Evolutionary conservation across 78 protist species (phyloP), one percentile per base, ranked within the genome.

Genomic region (Parvularia atlantis): DNA sequence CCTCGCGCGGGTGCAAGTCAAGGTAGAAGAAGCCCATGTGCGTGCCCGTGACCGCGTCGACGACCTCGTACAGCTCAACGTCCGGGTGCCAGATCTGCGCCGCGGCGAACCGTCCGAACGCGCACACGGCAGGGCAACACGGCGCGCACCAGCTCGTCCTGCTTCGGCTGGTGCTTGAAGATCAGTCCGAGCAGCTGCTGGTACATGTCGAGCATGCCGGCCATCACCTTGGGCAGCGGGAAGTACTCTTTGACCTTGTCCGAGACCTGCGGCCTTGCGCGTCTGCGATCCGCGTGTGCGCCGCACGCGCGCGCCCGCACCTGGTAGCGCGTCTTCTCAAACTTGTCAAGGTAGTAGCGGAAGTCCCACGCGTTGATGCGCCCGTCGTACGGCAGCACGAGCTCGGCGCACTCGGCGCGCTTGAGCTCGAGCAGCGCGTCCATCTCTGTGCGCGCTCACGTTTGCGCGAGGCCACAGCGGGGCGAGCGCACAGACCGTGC

Each of bases 1-100:
- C 76, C 19, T 79, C 85, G 50, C 90, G 69, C 40, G 90, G 90
- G 70, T 65, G 71, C 56, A 86, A 50, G 56, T 86, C 91, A n/a
- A 86, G 65, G 56, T 72, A 78, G 70, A 82, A 68, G 22, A 61
- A n/a, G 22, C 91, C 91, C 22, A 59, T 14, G n/a, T 77, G 31
- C 33, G 58, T 66, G 35, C 56, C 36, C 14, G 62, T 33, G 19
- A 1, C 78, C 1, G 43, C 3, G 39, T 77, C 78, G 48, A 0
- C 9, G 30, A 82, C 78, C 50, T 4, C 1, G 60, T 22, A 75
- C n/a, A 46, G 26, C 30, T 4, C 9, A 2, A 57, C 76, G 22
- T 69, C 85, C 1, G 20, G 56, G 61, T n/a, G 58, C 75, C 81
- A 75, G 20, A 2, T 11, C 60, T 36, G 75, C 50, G 0, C 33